phyloP scores from a whole-genome alignment of 1,139 yeast genomes.

The Debaryomyces sp. region DNA sequence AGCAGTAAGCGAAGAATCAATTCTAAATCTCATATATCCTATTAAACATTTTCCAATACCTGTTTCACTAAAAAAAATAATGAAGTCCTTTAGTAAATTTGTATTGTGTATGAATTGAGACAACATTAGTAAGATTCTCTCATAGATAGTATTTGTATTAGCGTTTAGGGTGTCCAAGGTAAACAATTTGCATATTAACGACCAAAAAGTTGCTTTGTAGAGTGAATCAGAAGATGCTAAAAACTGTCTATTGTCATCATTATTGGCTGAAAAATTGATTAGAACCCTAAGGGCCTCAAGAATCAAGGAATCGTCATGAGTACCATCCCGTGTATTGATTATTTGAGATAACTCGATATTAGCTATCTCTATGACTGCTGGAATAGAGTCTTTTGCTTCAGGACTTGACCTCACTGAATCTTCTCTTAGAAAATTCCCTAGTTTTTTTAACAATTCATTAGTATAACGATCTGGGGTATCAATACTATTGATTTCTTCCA shows the following conservation, averaged over 20 bases:
- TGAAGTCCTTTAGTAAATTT: constrained; percentile 19
- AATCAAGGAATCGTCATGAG: background rate
- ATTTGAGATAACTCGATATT: constrained; percentile 13
- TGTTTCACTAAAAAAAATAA: constrained; percentile 18
- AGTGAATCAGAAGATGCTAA: constrained; percentile 15
- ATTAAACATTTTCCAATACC: constrained; percentile 5
- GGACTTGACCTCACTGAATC: constrained; percentile 22
- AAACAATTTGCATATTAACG: constrained; percentile 6
- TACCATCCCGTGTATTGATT: background rate
- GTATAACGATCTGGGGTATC: background rate
- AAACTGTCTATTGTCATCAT: constrained; percentile 32
- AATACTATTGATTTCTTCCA: background rate
- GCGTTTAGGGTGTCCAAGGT: background rate
- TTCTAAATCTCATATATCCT: background rate
- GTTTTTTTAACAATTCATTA: constrained; percentile 11
- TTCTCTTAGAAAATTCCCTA: constrained; percentile 35
- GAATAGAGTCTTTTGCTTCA: constrained; percentile 11
- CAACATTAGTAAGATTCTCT: constrained; percentile 27
- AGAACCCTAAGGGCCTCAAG: constrained; percentile 30
- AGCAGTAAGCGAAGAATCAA: background rate
- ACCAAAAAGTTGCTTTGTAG: constrained; percentile 26
- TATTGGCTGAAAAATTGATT: constrained; percentile 42
- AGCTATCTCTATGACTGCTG: constrained; percentile 12
- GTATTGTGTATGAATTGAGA: constrained; percentile 40
- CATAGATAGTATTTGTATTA: constrained; percentile 3